Percentiles rank a stretch among this genome's conserved stretches.
phyloP scores from a whole-genome alignment of 1,284 basidiomycete genomes.

The Cryptococcus sp. region DNA sequence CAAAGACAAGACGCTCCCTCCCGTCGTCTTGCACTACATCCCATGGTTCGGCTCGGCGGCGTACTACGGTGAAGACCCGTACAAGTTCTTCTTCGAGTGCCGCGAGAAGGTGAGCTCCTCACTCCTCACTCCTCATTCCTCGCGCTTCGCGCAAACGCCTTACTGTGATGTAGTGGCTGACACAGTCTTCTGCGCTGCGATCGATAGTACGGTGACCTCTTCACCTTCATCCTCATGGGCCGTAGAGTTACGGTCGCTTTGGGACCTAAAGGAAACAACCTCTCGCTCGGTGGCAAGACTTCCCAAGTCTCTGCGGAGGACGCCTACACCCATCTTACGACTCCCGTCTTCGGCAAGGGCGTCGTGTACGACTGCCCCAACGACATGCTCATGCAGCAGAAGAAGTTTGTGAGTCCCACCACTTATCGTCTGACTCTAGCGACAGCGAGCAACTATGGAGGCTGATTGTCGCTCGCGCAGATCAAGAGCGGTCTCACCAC shows the following conservation, averaged over 20 bases:
- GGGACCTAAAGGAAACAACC: conserved; percentile 90
- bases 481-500: conserved; percentile 90
- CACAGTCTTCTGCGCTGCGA: neutral
- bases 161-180: no score
- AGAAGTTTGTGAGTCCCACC: conserved; percentile 69
- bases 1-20: conserved; percentile 64
- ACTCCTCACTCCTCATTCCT: no score
- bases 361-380: conserved; percentile 99
- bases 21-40: conserved; percentile 75
- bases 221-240: conserved; percentile 90
- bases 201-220: conserved; percentile 68
- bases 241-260: conserved; percentile 88
- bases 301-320: conserved; percentile 93
- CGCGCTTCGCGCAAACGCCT: no score
- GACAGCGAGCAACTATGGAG: neutral
- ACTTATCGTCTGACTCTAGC: no score
- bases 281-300: conserved; percentile 91
- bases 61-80: conserved; percentile 76
- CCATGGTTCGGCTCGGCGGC: conserved; percentile 75
- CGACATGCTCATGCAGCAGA: conserved; percentile 97
- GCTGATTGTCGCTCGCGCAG: conserved; percentile 18
- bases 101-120: conserved; percentile 71
- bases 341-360: conserved; percentile 92
- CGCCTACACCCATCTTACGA: conserved; percentile 89
- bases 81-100: conserved; percentile 72